These are phyloP conservation scores for Apiospora sp. DNA, from an alignment of 2,329 filamentous ascomycete species.

Conservation along the genomic window DNA sequence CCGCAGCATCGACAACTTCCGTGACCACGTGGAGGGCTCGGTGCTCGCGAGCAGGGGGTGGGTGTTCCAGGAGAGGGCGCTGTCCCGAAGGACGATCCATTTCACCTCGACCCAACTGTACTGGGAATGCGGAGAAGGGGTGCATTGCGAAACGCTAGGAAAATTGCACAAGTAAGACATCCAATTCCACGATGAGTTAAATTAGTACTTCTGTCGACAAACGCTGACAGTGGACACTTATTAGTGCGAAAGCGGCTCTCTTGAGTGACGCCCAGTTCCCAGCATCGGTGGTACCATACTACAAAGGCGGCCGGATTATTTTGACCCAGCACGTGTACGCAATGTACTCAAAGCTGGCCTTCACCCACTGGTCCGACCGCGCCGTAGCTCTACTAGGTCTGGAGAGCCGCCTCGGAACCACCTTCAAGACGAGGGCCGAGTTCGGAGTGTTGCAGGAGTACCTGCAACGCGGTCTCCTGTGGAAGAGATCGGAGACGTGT, in stretches of 20 bases:
- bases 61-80: slow-evolving; percentile 40
- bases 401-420: slow-evolving; percentile 21
- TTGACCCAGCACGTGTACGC: slow-evolving; percentile 22
- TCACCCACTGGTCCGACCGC: slow-evolving; percentile 24
- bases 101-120: slow-evolving; percentile 39
- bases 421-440: slow-evolving; percentile 10
- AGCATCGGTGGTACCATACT: slow-evolving; percentile 12
- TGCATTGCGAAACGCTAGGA: slow-evolving; percentile 32
- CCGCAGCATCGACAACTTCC: not conserved
- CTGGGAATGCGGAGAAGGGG: slow-evolving; percentile 36
- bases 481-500: slow-evolving; percentile 5
- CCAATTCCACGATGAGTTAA: too few relatives aligned
- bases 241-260: slow-evolving; percentile 25
- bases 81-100: slow-evolving; percentile 39
- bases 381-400: slow-evolving; percentile 27
- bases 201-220: too few relatives aligned
- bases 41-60: slow-evolving; percentile 37
- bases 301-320: slow-evolving; percentile 2
- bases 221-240: too few relatives aligned
- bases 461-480: slow-evolving; percentile 24
- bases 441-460: slow-evolving; percentile 23
- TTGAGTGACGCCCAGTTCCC: slow-evolving; percentile 28
- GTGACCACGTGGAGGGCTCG: slow-evolving; percentile 27
- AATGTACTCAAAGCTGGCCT: slow-evolving; percentile 25
- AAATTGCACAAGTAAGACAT: slow-evolving; percentile 29